Conservation (phyloP, 257 asterid genomes). For the Solanum pimpinellifolium region DNA sequence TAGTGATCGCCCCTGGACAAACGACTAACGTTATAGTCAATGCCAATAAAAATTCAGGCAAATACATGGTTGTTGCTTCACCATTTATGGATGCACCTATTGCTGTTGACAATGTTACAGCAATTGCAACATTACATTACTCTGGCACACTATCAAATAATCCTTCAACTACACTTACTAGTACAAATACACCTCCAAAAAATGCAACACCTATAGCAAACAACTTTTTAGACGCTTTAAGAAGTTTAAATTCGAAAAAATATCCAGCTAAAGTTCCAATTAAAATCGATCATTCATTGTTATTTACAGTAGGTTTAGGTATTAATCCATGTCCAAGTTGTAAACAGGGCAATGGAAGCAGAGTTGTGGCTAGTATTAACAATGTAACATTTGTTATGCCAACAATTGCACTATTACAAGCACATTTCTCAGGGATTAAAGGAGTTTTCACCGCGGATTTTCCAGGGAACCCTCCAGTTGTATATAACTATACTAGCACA, state of each 20-base stretch:
- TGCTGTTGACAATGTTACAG: conserved; percentile 75
- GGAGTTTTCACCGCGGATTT: conserved; percentile 86
- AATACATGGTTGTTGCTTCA: conserved; percentile 69
- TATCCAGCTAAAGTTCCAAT: conserved; percentile 73
- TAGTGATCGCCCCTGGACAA: conserved; percentile 78
- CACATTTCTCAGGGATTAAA: conserved; percentile 43
- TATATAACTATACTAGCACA: conserved; percentile 56
- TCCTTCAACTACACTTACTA: conserved; percentile 26
- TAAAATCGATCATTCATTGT: conserved; percentile 49
- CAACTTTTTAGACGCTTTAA: conserved; percentile 38
- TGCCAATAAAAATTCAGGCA: conserved; percentile 46
- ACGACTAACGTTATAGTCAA: conserved; percentile 66
- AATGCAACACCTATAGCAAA: conserved; percentile 75
- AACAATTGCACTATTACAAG: conserved; percentile 55
- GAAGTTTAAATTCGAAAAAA: conserved; percentile 45
- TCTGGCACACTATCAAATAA: conserved; percentile 40
- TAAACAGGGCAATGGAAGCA: conserved; percentile 57
- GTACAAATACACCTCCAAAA: conserved; percentile 26
- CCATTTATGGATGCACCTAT: conserved; percentile 62
- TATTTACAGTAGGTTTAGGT: conserved; percentile 70
- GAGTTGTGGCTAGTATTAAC: conserved; percentile 67
- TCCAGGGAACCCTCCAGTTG: conserved; percentile 53
- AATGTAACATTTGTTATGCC: conserved; percentile 92
- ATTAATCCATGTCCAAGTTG: conserved; percentile 68
- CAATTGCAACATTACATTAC: conserved; percentile 77